Percentiles rank a stretch among this genome's conserved stretches.
Conservation (phyloP, 306 rosid genomes). For the Heteromeles arbutifolia region DNA sequence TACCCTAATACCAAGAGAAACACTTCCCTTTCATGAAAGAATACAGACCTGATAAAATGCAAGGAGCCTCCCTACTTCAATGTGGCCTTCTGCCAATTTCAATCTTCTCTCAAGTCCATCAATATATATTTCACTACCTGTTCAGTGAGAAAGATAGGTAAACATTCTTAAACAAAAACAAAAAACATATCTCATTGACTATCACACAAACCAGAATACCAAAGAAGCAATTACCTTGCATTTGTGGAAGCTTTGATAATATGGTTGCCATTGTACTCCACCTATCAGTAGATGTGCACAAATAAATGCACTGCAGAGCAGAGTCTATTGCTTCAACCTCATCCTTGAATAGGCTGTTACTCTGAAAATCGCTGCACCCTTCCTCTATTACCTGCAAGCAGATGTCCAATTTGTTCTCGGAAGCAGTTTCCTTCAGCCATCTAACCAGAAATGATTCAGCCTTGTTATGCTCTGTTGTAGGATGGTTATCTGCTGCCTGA, state of each 20-base stretch:
- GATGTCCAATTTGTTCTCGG: constrained; percentile 72
- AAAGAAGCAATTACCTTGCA: constrained; percentile 57
- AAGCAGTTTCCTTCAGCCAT: constrained; percentile 87
- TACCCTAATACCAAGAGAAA: not conserved
- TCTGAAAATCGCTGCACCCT: constrained; percentile 64
- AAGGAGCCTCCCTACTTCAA: constrained; percentile 94
- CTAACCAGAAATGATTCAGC: constrained; percentile 74
- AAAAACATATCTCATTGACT: not conserved
- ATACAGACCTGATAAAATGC: constrained; percentile 77
- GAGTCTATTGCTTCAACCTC: constrained; percentile 78
- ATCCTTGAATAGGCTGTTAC: constrained; percentile 48
- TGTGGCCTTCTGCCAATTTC: constrained; percentile 78
- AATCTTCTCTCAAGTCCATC: constrained; percentile 59
- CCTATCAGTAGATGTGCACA: constrained; percentile 73
- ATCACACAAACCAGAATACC: constrained; percentile 11
- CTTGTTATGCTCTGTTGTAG: constrained; percentile 28
- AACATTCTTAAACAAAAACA: not conserved
- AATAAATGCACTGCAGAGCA: constrained; percentile 87
- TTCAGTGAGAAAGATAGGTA: constrained; percentile 10
- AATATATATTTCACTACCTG: constrained; percentile 43
- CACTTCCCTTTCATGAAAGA: not conserved
- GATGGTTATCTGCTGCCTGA: constrained; percentile 20
- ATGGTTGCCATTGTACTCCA: constrained; percentile 83
- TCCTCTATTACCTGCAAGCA: constrained; percentile 76
- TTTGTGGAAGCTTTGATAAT: constrained; percentile 72